Conservation (phyloP, 441 rosid species). For the Corymbia citriodora region DNA sequence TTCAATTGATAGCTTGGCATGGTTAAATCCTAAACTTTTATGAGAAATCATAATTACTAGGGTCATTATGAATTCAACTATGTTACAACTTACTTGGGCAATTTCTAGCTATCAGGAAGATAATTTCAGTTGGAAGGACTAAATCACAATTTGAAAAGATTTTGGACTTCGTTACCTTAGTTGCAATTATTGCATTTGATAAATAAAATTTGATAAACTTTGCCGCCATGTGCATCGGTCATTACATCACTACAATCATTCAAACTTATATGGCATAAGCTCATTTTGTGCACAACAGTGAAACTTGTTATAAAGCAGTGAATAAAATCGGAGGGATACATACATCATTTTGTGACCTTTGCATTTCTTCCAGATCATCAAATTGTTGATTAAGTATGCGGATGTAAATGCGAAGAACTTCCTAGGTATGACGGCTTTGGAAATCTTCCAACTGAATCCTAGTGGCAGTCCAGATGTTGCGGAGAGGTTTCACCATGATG, state of each 20-base stretch:
- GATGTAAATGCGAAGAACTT: neutral
- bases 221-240: neutral
- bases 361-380: neutral
- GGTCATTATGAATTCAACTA: no score
- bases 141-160: neutral
- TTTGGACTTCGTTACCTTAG: neutral
- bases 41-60: no score
- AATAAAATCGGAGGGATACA: neutral
- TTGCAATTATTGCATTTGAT: neutral
- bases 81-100: no score
- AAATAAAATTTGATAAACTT: neutral
- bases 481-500: neutral
- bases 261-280: neutral
- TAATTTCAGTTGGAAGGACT: neutral
- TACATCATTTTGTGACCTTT: neutral
- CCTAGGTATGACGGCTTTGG: neutral
- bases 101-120: no score
- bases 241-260: neutral
- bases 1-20: rapidly evolving
- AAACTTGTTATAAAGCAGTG: neutral
- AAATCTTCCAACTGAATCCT: neutral
- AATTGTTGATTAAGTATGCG: neutral
- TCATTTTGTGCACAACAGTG: neutral
- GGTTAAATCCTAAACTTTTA: neutral
- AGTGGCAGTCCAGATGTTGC: neutral